Base-by-base conservation (phyloP, 257 asterid species). In the Cruciata laevipes region DNA sequence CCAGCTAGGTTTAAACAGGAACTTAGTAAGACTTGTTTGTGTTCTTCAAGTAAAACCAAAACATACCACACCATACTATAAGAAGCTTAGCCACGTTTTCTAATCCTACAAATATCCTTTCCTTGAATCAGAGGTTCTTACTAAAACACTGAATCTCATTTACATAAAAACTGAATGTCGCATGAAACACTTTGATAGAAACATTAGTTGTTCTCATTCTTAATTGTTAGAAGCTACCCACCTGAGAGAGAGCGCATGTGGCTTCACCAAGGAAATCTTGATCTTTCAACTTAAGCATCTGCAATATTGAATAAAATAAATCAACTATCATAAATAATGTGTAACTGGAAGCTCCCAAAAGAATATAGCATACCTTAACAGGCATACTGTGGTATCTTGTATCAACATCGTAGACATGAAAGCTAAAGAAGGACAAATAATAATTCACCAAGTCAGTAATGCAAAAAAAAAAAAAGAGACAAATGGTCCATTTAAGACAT, bases 211-310 rank as follows among this genome's bases (percentile, higher is more conserved):
- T 30, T 65, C 7, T 1, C n/a, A 3, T 16, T 32, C 38, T 44
- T 53, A 24, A 25, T 18, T 38, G 30, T 23, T 24, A 21, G 27
- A 71, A 71, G 62, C 70, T 61, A 74, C 82, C 66, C 64, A 85
- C 96, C 90, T 89, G 86, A 64, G 92, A 85, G 67, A 89, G 83
- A 74, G 60, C 83, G 78, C 91, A 86, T 65, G 71, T 85, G 70
- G 84, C 82, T 86, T 89, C 95, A 64, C 96, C 96, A 17, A 86
- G 95, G 72, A 80, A 89, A 75, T 89, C 95, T 80, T 89, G 96
- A 74, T 83, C 87, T 33, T 83, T 69, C 75, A 85, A 71, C 63
- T 85, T 78, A 79, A 89, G 81, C 61, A n/a, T 71, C 96, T 86
- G 83, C 74, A 84, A 76, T 40, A 40, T 40, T 40, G 49, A 1